These are phyloP conservation scores for Ilex aquifolium DNA, from an alignment of 257 asterid genomes.

Conservation along the genomic window DNA sequence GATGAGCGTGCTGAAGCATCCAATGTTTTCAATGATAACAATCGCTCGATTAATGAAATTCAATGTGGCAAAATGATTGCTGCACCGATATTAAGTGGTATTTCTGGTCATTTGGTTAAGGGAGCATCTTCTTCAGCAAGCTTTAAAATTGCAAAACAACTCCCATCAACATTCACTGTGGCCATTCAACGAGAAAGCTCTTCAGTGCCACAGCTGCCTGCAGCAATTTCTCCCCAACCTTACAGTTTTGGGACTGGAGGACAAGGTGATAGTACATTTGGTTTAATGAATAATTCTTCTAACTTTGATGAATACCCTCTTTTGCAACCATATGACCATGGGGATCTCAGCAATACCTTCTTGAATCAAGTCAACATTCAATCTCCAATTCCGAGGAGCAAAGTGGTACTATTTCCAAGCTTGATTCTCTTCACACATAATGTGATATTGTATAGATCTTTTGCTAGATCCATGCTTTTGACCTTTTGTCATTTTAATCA, in stretches of 20 bases:
- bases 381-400: conserved; percentile 8
- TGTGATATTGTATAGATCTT: not conserved
- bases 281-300: conserved; percentile 13
- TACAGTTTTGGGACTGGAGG: conserved; percentile 11
- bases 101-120: not conserved
- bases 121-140: not conserved
- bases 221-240: conserved; percentile 3
- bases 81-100: not conserved
- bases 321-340: not conserved
- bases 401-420: conserved; percentile 1
- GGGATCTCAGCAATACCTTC: conserved; percentile 13
- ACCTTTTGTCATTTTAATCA: not conserved
- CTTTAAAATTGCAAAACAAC: not conserved
- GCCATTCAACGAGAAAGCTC: conserved; percentile 1
- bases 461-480: not conserved
- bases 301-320: conserved; percentile 13
- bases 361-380: conserved; percentile 13
- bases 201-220: conserved; percentile 10
- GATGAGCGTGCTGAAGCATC: conserved; percentile 1
- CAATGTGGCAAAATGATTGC: not conserved
- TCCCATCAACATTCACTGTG: not conserved
- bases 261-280: not conserved
- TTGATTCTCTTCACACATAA: not conserved
- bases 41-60: not conserved
- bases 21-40: not conserved